Evolutionary conservation across 176 grass and related monocot species (phyloP).

Genomic region (Cenchrus americanus): DNA sequence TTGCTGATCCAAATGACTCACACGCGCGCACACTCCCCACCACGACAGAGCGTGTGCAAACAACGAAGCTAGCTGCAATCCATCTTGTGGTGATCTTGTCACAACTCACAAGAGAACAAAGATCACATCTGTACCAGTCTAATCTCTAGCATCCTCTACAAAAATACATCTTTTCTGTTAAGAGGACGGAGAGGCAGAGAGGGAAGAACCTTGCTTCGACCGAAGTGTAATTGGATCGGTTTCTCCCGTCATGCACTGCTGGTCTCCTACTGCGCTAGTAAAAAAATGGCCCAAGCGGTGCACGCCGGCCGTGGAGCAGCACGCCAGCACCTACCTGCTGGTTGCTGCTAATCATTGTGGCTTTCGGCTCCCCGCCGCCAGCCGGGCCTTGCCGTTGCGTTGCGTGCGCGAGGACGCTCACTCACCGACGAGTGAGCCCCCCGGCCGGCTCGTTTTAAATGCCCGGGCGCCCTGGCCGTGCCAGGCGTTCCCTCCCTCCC

Average conservation of each 20-base stretch:
- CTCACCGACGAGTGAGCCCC: conserved; percentile 18
- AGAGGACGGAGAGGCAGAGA: not conserved
- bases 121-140: not conserved
- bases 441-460: conserved; percentile 10
- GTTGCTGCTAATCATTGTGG: conserved; percentile 22
- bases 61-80: not conserved
- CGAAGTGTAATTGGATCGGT: not conserved
- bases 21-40: not conserved
- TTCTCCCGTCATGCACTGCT: not conserved
- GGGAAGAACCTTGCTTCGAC: not conserved
- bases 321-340: not conserved
- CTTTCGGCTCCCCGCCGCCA: conserved; percentile 36
- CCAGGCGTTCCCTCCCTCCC: not conserved
- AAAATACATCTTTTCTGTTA: not conserved
- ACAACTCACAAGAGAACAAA: not conserved
- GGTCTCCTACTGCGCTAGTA: too few species aligned
- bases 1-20: not conserved
- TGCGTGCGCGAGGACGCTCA: not conserved
- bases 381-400: not conserved
- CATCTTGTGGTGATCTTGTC: not conserved
- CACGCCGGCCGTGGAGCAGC: not conserved
- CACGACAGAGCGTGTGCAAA: not conserved
- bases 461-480: not conserved
- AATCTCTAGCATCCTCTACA: not conserved
- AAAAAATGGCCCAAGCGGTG: not conserved